phyloP scores from a whole-genome alignment of 768 basidiomycete genomes.

The Russula ochroleuca region DNA sequence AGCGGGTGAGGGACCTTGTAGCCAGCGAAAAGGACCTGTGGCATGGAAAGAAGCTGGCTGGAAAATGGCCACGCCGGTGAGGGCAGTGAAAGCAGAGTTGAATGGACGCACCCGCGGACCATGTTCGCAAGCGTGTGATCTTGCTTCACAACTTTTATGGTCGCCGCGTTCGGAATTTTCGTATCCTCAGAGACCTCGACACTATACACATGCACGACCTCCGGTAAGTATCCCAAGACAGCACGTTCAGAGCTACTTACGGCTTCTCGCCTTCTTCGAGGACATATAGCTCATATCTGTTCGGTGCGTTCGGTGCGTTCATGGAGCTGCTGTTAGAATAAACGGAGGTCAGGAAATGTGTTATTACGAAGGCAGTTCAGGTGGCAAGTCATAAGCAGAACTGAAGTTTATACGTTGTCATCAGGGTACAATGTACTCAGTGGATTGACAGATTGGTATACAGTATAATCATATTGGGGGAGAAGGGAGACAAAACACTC shows the following conservation, averaged over 20 bases:
- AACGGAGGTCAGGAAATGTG: slow-evolving; percentile 6
- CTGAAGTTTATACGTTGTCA: slow-evolving; percentile 30
- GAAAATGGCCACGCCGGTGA: not conserved
- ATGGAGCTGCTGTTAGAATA: slow-evolving; percentile 38
- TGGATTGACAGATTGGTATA: slow-evolving; percentile 53
- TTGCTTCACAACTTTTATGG: slow-evolving; percentile 91
- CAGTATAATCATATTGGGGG: slow-evolving; percentile 35
- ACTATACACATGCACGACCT: slow-evolving; percentile 40
- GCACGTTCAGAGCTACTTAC: slow-evolving; percentile 50
- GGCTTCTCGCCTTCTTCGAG: slow-evolving; percentile 90
- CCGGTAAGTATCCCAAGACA: slow-evolving; percentile 13
- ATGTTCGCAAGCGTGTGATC: slow-evolving; percentile 97
- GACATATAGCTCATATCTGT: slow-evolving; percentile 85
- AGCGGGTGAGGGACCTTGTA: slow-evolving; percentile 98
- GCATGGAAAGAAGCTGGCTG: slow-evolving; percentile 88
- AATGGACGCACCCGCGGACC: slow-evolving; percentile 79
- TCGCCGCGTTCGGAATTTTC: slow-evolving; percentile 96
- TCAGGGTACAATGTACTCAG: slow-evolving; percentile 38
- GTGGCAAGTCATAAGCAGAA: slow-evolving; percentile 28
- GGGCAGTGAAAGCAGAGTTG: not conserved
- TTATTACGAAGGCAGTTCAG: not conserved
- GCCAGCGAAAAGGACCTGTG: slow-evolving; percentile 88
- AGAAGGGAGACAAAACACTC: slow-evolving; percentile 1
- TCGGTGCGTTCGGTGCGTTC: slow-evolving; percentile 99
- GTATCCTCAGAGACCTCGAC: slow-evolving; percentile 92